A percentile compares a stretch with the other conserved stretches of the same genome.
These are phyloP conservation scores for Trametes hirsuta DNA, from an alignment of 1,284 basidiomycete species.

Conservation along the genomic window DNA sequence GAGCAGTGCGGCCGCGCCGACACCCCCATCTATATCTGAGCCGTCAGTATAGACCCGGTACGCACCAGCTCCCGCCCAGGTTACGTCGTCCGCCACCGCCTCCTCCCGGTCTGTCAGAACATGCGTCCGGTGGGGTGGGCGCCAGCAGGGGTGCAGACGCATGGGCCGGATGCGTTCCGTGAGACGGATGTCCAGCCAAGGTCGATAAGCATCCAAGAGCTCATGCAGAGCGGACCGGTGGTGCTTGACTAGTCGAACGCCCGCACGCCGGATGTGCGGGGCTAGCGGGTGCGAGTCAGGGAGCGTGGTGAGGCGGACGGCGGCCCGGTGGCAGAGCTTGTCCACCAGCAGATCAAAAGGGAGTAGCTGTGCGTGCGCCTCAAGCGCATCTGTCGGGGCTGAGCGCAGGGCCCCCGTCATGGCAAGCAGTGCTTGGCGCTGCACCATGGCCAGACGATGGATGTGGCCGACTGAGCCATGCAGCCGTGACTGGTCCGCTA, in stretches of 20 bases:
- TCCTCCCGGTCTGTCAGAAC: conserved; percentile 1
- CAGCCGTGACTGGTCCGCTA: neutral
- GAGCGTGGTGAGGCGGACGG: conserved; percentile 35
- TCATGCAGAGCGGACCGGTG: conserved; percentile 23
- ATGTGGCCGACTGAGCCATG: conserved; percentile 5
- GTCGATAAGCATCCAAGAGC: conserved; percentile 15
- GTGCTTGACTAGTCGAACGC: conserved; percentile 1
- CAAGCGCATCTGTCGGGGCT: conserved; percentile 35
- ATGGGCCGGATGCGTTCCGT: conserved; percentile 16
- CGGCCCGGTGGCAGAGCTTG: conserved; percentile 28
- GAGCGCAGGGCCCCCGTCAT: conserved; percentile 39
- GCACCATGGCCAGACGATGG: conserved; percentile 28
- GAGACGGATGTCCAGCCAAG: neutral
- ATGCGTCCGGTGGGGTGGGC: neutral
- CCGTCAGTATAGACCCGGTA: conserved; percentile 24
- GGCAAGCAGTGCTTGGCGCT: conserved; percentile 33
- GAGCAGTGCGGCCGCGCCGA: conserved; percentile 6
- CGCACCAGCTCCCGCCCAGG: neutral
- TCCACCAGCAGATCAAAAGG: conserved; percentile 34
- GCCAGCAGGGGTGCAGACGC: conserved; percentile 9
- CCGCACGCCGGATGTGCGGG: conserved; percentile 9
- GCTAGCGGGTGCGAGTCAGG: conserved; percentile 36
- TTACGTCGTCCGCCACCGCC: neutral
- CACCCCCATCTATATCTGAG: conserved; percentile 14
- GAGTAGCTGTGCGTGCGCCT: conserved; percentile 35